A percentile compares a stretch with the other conserved stretches of the same genome.
phyloP scores from a whole-genome alignment of 805 yeast genomes.

The Cyberlindnera japonica region DNA sequence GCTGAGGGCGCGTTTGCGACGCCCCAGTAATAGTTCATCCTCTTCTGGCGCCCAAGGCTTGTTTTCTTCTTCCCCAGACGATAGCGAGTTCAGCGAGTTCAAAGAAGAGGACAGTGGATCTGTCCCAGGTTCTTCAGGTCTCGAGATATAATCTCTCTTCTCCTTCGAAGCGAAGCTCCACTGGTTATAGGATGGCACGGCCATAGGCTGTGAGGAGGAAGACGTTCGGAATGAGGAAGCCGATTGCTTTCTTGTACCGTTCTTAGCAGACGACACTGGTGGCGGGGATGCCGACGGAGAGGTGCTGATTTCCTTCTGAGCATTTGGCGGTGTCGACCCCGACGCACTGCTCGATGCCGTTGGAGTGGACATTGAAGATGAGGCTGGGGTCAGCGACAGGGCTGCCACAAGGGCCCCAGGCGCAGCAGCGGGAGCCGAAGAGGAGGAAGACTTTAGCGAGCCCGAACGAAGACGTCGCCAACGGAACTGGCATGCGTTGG shows the following conservation, averaged over 20 bases:
- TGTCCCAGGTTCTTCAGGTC: conserved; percentile 1
- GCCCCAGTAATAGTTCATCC: conserved; percentile 58
- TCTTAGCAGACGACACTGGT: conserved; percentile 2
- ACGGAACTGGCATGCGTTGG: conserved; percentile 85
- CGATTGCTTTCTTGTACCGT: not conserved
- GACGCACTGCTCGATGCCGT: conserved; percentile 9
- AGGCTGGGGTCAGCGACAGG: conserved; percentile 9
- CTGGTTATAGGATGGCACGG: conserved; percentile 8
- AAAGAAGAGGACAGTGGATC: conserved; percentile 15
- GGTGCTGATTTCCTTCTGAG: conserved; percentile 10
- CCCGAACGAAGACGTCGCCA: conserved; percentile 70
- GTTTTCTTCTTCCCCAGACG: conserved; percentile 10
- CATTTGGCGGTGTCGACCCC: conserved; percentile 13
- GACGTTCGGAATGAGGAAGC: too few relatives aligned
- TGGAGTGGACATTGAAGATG: conserved; percentile 16
- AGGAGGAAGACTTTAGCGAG: conserved; percentile 29
- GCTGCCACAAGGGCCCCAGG: conserved; percentile 4
- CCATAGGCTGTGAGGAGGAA: conserved; percentile 2
- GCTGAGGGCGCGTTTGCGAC: conserved; percentile 55
- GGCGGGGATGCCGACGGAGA: conserved; percentile 16
- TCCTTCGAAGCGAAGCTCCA: conserved; percentile 11
- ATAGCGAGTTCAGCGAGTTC: conserved; percentile 2
- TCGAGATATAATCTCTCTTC: not conserved
- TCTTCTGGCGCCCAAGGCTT: conserved; percentile 55
- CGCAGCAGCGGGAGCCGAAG: not conserved